Base-by-base conservation (phyloP, 345 rosid species). In the Viola odorata region DNA sequence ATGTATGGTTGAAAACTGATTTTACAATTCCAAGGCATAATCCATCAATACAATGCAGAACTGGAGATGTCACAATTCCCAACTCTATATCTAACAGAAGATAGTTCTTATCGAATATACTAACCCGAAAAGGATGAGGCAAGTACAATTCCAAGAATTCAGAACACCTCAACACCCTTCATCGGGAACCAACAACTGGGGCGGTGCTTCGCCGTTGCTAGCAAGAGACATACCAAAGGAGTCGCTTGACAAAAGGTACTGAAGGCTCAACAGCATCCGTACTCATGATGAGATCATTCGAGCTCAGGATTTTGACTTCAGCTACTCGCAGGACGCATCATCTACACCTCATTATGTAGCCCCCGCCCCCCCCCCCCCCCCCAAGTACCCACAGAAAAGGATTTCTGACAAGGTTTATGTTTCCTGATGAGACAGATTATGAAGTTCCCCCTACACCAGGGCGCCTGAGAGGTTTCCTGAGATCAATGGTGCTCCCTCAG, bases 161-260 rank as follows among this genome's bases (percentile, higher is more conserved):
- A 78, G 84, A 71, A 78, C 90, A 59, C 87, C 87, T 3, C 82
- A 80, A 12, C 85, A 80, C 52, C 84, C 85, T 6, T 76, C 84
- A 51, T 45, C 60, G 40, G 85, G 85, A 38, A 78, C 77, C 52
- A 82, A 80, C 66, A 62, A 73, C 55, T 80, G 90, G 90, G 90
- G 90, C 0, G 82, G 82, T 37, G 79, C 78, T 4, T 85, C 87
- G 37, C 90, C 87, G 0, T 50, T 85, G 76, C 50, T 85, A 58
- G 85, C 87, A 63, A 73, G 82, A 54, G 59, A 80, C 75, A 42
- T 85, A 47, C 84, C 84, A 3, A 67, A 71, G 15, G 84, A 80
- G 58, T 78, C 87, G 13, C 84, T 85, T 9, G 81, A 82, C 5
- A 82, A 70, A 63, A 80, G 64, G 65, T 85, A 85, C 65, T 10